Conservation (phyloP, 2,329 filamentous ascomycete genomes). For the Fusarium gaditjirri region DNA sequence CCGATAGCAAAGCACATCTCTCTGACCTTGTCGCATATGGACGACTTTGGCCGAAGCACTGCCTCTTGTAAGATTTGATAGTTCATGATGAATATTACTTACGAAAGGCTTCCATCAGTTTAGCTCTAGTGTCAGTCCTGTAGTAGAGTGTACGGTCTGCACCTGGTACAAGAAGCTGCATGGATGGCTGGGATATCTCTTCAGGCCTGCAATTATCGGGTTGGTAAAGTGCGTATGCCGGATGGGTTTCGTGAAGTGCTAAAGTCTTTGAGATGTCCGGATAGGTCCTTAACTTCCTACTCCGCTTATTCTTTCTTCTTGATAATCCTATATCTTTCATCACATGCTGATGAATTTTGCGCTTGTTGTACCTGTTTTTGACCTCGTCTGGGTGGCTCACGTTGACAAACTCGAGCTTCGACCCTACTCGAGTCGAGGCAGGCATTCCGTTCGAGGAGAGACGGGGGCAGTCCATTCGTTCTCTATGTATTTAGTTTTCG, state of each 20-base stretch:
- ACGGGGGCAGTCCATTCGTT: too few species aligned
- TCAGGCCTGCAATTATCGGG: not conserved
- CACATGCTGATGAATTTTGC: constrained; percentile 6
- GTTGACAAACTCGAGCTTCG: not conserved
- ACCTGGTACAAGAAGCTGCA: not conserved
- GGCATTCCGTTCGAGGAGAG: not conserved
- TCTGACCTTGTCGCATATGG: constrained; percentile 1
- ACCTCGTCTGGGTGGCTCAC: constrained; percentile 5
- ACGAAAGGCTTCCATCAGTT: constrained; percentile 1
- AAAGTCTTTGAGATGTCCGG: not conserved
- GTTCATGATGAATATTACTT: not conserved
- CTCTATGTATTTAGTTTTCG: too few species aligned
- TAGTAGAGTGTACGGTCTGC: not conserved
- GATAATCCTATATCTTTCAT: not conserved
- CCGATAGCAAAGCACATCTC: constrained; percentile 8
- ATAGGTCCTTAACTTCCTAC: not conserved
- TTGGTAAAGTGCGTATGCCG: too few species aligned
- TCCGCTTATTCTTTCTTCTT: not conserved
- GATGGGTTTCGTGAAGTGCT: not conserved
- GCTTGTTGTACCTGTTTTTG: not conserved
- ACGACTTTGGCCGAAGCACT: constrained; percentile 8
- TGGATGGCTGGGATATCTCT: not conserved
- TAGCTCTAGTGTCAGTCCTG: not conserved
- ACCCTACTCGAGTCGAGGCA: not conserved
- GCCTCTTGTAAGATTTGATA: not conserved